Base-by-base conservation (phyloP, 768 basidiomycete species). In the Hortiboletus flavorubellus region DNA sequence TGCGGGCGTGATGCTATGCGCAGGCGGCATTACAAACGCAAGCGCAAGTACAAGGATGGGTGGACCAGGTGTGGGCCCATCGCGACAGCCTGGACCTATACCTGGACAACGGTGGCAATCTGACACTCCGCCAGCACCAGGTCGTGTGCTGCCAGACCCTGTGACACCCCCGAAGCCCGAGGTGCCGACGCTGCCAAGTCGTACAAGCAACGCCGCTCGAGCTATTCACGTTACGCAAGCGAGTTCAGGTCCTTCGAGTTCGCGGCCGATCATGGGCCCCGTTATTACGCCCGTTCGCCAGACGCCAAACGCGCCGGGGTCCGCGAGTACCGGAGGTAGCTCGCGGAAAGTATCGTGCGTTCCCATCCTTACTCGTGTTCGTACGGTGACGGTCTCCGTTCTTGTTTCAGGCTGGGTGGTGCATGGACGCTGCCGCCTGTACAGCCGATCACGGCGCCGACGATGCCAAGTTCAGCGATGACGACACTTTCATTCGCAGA, bases 401-500 rank as follows among this genome's bases (percentile, higher is more conserved):
- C 8, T 35, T 38, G 6, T 41, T 45, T 34, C 21, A 72, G 65
- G 33, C 47, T 64, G 18, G 72, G 72, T 47, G 75, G 76, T 21
- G 89, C 87, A 18, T 94, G 91, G 91, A 80, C 80, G 0, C 70
- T 77, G 1, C 76, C 80, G 0, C 78, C 84, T 7, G 77, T 76
- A 1, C 78, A 81, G 55, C 78, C 83, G 0, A 67, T 75, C n/a
- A 71, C 72, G 7, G 72, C 63, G 49, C 63, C 68, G 64, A 52
- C 58, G 65, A 54, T 64, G 63, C 41, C 48, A 8, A 59, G 51
- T 16, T 45, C 63, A n/a, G 62, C 56, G 16, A 21, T 21, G 21
- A 63, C 46, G 21, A 51, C 63, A 0, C 75, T 85, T 54, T 93
- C 93, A 1, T 84, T 96, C 39, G 75, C 82, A 0, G 91, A 86